Evolutionary conservation across 83 land plant species (phyloP).

Genomic region (Picea mariana): DNA sequence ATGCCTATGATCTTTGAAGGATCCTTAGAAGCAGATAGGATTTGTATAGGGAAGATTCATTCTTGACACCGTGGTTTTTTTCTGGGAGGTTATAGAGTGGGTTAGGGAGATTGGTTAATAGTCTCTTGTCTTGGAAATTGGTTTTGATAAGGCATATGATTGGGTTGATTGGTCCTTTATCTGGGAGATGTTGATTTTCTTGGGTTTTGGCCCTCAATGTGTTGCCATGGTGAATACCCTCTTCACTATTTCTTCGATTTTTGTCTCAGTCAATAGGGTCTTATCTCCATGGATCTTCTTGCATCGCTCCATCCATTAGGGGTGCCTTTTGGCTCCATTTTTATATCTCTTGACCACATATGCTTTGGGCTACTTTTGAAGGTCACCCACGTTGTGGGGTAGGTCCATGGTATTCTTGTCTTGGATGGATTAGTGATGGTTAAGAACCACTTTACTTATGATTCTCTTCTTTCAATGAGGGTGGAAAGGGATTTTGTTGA

Average conservation of each 20-base stretch:
- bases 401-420: neutral
- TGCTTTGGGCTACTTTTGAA: neutral
- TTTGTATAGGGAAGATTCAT: neutral
- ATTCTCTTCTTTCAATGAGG: neutral
- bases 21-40: neutral
- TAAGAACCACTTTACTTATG: neutral
- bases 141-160: neutral
- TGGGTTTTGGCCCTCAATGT: neutral
- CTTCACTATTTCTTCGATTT: neutral
- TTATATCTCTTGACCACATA: neutral
- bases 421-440: too few relatives aligned
- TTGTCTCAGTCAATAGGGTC: neutral
- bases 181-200: neutral
- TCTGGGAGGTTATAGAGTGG: neutral
- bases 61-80: neutral
- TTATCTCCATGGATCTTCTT: neutral
- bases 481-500: neutral
- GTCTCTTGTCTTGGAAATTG: neutral
- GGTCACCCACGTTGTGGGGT: neutral
- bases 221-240: neutral
- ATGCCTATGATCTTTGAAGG: too few relatives aligned
- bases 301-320: neutral
- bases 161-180: neutral
- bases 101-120: neutral
- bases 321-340: neutral